These are phyloP conservation scores for Pseudocercospora fijiensis DNA, from an alignment of 2,329 filamentous ascomycete genomes.

Conservation along the genomic window DNA sequence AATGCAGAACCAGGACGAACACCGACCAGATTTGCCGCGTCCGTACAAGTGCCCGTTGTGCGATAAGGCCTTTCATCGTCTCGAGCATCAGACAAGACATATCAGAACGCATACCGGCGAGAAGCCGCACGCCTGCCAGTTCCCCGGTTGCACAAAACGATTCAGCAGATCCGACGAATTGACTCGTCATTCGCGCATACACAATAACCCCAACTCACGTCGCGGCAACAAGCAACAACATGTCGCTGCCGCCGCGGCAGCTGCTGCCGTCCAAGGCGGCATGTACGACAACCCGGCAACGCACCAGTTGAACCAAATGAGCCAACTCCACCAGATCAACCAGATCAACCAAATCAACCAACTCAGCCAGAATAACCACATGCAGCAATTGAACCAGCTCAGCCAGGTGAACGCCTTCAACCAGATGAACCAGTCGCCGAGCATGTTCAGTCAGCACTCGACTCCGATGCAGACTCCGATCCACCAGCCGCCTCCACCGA, in stretches of 20 bases:
- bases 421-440: conserved; percentile 18
- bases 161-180: conserved; percentile 96
- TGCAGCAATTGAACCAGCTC: conserved; percentile 31
- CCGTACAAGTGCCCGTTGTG: conserved; percentile 98
- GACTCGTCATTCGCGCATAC: conserved; percentile 94
- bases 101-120: conserved; percentile 97
- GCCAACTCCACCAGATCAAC: conserved; percentile 70
- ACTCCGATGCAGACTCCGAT: conserved; percentile 14
- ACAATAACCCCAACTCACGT: conserved; percentile 97
- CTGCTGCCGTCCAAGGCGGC: conserved; percentile 52
- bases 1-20: conserved; percentile 65
- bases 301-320: conserved; percentile 56
- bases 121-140: conserved; percentile 95
- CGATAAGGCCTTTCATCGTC: conserved; percentile 96
- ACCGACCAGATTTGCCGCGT: conserved; percentile 80
- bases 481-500: conserved; percentile 14
- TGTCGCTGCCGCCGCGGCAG: conserved; percentile 58
- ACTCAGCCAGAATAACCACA: conserved; percentile 30
- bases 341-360: conserved; percentile 62
- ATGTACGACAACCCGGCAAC: conserved; percentile 52
- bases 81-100: conserved; percentile 90
- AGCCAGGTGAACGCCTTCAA: conserved; percentile 13
- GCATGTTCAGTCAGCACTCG: conserved; percentile 12
- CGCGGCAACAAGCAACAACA: conserved; percentile 81
- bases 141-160: conserved; percentile 92